Base-by-base conservation (phyloP, 306 rosid genomes). In the Ormosia emarginata region DNA sequence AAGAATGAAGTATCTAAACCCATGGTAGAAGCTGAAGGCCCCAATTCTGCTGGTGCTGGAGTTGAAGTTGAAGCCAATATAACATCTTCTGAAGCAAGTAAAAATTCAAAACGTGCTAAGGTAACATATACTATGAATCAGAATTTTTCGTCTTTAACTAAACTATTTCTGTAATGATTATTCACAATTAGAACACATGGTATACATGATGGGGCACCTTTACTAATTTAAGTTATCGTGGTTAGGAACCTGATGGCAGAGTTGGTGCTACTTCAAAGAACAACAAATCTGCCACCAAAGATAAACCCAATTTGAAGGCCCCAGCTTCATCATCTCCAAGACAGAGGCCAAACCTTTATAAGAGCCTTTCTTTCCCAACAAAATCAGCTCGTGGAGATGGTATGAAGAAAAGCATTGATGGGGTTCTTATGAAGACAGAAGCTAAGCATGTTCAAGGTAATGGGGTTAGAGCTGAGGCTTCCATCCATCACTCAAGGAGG, bases 321-420 rank as follows among this genome's bases (percentile, higher is more conserved):
- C 15, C 86, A 43, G 73, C 81, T 29, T 84, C 81, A 15, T 30
- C 85, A 61, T 67, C 92, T 82, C 89, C 86, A 30, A 87, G 66
- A 71, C 92, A 81, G 18, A 84, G 85, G 79, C 81, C 79, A 72
- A 57, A 70, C 39, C 87, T 92, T 73, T 89, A 97, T 70, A 97
- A 92, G 85, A 95, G 97, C 81, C 88, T 91, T 69, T 87, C 97
- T 29, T 90, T 93, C 77, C 97, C 98, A 9, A 47, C 91, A n/a
- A 93, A 84, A 85, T 78, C 90, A 76, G 78, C 83, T 78, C 59
- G 68, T 73, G 84, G 77, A 18, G 95, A 90, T 57, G 79, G 75
- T 62, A 77, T 89, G 88, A 93, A 87, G 89, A 95, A 91, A 84
- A 95, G 91, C 79, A 57, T 86, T 37, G 92, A 89, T 77, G 92